A percentile compares a stretch with the other conserved stretches of the same genome.
These are phyloP conservation scores for Priceomyces medius DNA, from an alignment of 805 yeast genomes.

Conservation along the genomic window DNA sequence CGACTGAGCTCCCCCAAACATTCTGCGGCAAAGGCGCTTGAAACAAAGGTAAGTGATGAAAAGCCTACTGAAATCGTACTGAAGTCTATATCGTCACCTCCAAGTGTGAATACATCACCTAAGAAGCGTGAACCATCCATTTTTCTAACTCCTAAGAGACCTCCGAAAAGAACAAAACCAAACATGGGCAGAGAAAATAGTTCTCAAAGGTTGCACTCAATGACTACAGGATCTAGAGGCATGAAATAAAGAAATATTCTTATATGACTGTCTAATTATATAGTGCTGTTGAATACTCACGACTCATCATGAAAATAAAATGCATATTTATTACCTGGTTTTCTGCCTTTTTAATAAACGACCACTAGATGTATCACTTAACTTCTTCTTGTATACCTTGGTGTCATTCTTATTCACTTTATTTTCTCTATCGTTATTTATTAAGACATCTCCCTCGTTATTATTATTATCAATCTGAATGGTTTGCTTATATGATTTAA, in stretches of 20 bases:
- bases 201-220: conserved; percentile 4
- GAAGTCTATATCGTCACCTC: neutral
- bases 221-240: neutral
- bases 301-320: neutral
- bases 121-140: conserved; percentile 17
- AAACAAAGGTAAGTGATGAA: neutral
- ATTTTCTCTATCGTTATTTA: conserved; percentile 20
- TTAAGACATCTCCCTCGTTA: conserved; percentile 26
- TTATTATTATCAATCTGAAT: conserved; percentile 50
- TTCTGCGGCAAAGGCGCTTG: neutral
- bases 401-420: conserved; percentile 14
- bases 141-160: conserved; percentile 12
- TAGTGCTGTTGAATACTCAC: neutral
- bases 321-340: conserved; percentile 6
- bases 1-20: neutral
- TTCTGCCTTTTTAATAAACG: conserved; percentile 23
- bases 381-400: conserved; percentile 21
- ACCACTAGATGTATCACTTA: conserved; percentile 23
- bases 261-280: neutral
- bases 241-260: neutral
- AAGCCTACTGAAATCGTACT: neutral
- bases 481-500: conserved; percentile 76
- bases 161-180: conserved; percentile 6
- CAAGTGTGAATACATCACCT: conserved; percentile 6
- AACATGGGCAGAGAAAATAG: conserved; percentile 4